Evolutionary conservation across 129 eudicot species (phyloP), one percentile per base, ranked within the genome.

Genomic region (Helianthus annuus): DNA sequence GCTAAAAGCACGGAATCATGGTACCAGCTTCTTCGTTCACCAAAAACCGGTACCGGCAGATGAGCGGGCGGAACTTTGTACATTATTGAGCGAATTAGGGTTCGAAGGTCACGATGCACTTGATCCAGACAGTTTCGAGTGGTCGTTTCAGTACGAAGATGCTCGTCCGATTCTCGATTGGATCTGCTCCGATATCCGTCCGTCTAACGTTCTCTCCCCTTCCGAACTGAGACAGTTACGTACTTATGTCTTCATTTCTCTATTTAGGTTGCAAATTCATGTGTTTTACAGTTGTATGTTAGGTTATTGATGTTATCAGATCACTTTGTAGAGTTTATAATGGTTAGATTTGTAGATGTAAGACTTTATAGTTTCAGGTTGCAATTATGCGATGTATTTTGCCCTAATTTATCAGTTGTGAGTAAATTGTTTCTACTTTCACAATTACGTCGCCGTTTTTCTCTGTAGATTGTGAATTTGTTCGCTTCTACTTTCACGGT

Each of bases 121-220:
- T 32, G 99, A 94, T 83, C 89, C 91, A 4, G 99, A 95, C 76
- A 95, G 99, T 79, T 91, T 90, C 77, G 99, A 95, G 64, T 95
- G 99, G 97, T 97, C 99, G 1, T 95, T 95, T 68, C 99, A 95
- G 78, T 90, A 95, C 85, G 99, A 95, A 55, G 99, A 95, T 71
- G 91, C 89, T 74, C 88, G 96, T 0, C 97, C 99, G 34, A 83
- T 95, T 7, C 99, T 95, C 51, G 97, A 95, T 69, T 95, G 99
- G 99, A 82, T 95, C 45, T 95, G 94, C 74, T 86, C 97, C 32
- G 83, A 84, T 72, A 94, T 95, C 76, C 96, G 94, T 69, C 99
- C 99, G n/a, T 90, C 97, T 17, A 95, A 95, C 56, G 97, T 95
- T 77, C 94, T 95, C 65, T 88, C 97, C 15, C 79, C 85, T 61